Evolutionary conservation across 805 yeast species (phyloP).

Genomic region (Metschnikowia dekortorum): DNA sequence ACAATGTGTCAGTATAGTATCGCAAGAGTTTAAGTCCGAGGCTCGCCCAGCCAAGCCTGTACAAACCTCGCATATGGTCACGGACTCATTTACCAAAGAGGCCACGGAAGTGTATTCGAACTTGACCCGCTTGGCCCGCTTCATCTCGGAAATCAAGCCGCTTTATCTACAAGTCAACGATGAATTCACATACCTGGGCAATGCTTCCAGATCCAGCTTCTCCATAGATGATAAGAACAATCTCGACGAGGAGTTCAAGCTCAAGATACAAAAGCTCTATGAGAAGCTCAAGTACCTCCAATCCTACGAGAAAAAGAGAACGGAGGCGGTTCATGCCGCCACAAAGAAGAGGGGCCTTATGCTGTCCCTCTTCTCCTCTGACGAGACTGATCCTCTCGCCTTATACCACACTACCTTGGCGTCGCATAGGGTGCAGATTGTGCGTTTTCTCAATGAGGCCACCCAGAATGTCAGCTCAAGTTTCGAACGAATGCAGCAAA

Average conservation of each 20-base stretch:
- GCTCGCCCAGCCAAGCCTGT: not conserved
- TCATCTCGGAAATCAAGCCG: slow-evolving; percentile 29
- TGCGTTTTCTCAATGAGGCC: slow-evolving; percentile 44
- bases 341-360: slow-evolving; percentile 15
- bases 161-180: slow-evolving; percentile 29
- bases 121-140: slow-evolving; percentile 28
- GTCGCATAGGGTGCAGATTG: slow-evolving; percentile 45
- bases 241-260: slow-evolving; percentile 51
- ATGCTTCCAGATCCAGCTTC: slow-evolving; percentile 18
- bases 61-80: slow-evolving; percentile 12
- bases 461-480: slow-evolving; percentile 39
- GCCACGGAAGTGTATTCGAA: slow-evolving; percentile 30
- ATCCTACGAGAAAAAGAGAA: slow-evolving; percentile 48
- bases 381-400: slow-evolving; percentile 31
- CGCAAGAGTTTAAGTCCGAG: slow-evolving; percentile 24
- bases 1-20: slow-evolving; percentile 44
- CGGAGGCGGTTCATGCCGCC: slow-evolving; percentile 14
- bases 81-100: slow-evolving; percentile 42
- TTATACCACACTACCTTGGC: slow-evolving; percentile 32
- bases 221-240: slow-evolving; percentile 48
- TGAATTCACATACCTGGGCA: slow-evolving; percentile 11
- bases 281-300: slow-evolving; percentile 48
- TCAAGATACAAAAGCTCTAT: slow-evolving; percentile 48
- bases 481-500: slow-evolving; percentile 48
- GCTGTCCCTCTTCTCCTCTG: slow-evolving; percentile 22